Conservation (phyloP, 164 flowering plant genomes). For the Macadamia integrifolia region DNA sequence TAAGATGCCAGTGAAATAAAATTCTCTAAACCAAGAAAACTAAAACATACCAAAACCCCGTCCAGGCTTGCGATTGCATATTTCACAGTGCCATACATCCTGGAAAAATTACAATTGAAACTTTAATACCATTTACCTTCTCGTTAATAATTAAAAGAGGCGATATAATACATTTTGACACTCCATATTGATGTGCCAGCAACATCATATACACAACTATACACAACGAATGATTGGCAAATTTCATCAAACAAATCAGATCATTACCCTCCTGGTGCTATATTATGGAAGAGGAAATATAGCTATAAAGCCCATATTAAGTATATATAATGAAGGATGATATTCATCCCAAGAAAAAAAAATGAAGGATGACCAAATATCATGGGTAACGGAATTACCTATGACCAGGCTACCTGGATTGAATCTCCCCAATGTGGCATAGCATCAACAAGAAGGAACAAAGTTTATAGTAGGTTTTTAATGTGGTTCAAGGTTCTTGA, state of each 20-base stretch:
- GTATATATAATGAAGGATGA: too few relatives aligned
- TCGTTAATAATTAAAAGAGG: too few relatives aligned
- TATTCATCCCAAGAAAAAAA: too few relatives aligned
- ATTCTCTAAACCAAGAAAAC: background rate
- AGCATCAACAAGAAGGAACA: background rate
- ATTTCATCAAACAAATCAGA: background rate
- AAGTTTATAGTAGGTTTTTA: background rate
- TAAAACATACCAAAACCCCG: conserved; percentile 90
- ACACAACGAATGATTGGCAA: background rate
- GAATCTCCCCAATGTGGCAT: background rate
- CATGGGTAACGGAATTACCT: background rate
- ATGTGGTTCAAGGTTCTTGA: too few relatives aligned
- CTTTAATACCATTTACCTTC: background rate
- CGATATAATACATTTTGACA: background rate
- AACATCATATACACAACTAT: background rate
- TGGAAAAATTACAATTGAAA: conserved; percentile 25
- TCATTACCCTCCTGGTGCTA: too few relatives aligned
- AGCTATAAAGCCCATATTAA: too few relatives aligned
- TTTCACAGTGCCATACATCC: conserved; percentile 99
- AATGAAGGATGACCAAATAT: too few relatives aligned
- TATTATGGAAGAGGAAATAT: too few relatives aligned
- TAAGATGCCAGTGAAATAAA: background rate
- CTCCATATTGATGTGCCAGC: background rate
- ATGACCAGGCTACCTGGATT: background rate
- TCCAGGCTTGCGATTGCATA: conserved; percentile 96